Evolutionary conservation across 495 filamentous ascomycete genomes (phyloP).

Genomic region (Xylaria sp.): DNA sequence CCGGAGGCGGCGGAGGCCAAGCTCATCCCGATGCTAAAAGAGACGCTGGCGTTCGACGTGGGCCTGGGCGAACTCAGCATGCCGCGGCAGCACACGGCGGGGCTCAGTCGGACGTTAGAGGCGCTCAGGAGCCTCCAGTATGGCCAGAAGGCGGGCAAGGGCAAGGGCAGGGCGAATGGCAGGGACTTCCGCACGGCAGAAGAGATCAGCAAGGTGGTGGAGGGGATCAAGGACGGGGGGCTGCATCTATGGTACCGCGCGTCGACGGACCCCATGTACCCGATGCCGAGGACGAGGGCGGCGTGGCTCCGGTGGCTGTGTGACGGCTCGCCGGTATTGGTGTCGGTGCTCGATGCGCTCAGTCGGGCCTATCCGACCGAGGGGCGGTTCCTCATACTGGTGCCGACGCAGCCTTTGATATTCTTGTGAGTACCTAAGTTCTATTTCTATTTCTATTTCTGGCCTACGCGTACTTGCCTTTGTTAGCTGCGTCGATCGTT

Average conservation of each 20-base stretch:
- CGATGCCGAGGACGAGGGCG: not conserved
- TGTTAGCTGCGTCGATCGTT: no score
- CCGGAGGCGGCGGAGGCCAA: not conserved
- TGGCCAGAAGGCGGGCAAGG: not conserved
- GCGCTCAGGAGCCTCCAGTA: not conserved
- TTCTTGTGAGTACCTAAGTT: not conserved
- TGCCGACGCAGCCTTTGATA: not conserved
- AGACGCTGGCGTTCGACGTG: not conserved
- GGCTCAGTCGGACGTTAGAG: not conserved
- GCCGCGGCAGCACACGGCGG: not conserved
- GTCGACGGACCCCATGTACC: not conserved
- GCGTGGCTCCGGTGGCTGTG: not conserved
- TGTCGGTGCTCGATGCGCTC: not conserved
- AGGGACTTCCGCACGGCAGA: not conserved
- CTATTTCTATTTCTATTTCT: not conserved
- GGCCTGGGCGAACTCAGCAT: not conserved
- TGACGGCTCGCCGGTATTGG: not conserved
- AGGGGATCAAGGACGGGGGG: not conserved
- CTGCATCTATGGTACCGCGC: not conserved
- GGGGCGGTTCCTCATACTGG: not conserved
- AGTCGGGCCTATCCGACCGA: not conserved
- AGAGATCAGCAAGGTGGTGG: not conserved
- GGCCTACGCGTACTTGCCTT: no score
- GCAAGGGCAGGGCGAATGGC: not conserved
- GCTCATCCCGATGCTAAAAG: not conserved